These are phyloP conservation scores for Wallacemonas rigidus DNA, from an alignment of 208 protist species.

Conservation along the genomic window DNA sequence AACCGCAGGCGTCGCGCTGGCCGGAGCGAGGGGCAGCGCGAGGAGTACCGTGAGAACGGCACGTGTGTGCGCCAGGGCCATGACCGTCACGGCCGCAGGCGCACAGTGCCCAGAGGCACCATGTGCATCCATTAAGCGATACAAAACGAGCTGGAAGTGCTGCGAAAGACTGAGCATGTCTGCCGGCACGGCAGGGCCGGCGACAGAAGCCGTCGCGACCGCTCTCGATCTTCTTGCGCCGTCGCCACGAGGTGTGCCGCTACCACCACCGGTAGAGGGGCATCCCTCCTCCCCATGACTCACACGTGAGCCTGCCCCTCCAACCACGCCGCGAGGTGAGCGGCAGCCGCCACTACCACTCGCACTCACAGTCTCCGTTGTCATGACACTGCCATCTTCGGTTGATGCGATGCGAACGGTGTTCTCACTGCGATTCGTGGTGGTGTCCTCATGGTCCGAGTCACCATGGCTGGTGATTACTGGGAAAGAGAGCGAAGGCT, in stretches of 20 bases:
- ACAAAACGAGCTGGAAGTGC: conserved; percentile 22
- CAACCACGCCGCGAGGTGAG: too few relatives aligned
- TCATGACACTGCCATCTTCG: too few relatives aligned
- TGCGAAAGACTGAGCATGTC: conserved; percentile 3
- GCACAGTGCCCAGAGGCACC: conserved; percentile 36
- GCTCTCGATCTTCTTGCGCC: too few relatives aligned
- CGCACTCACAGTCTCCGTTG: too few relatives aligned
- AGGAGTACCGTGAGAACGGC: conserved; percentile 11
- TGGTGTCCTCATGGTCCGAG: background rate
- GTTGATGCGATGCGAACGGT: too few relatives aligned
- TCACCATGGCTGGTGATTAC: background rate
- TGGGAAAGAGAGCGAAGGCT: background rate
- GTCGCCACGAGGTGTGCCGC: too few relatives aligned
- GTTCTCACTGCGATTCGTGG: too few relatives aligned
- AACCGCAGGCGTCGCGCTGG: background rate
- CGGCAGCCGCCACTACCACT: too few relatives aligned
- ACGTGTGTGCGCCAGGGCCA: background rate
- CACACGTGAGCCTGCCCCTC: too few relatives aligned
- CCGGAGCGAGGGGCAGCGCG: conserved; percentile 5
- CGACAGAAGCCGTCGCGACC: too few relatives aligned
- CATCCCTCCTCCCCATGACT: too few relatives aligned
- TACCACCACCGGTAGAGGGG: too few relatives aligned
- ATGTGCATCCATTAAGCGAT: conserved; percentile 31
- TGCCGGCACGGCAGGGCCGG: background rate
- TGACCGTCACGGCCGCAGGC: conserved; percentile 22